Base-by-base conservation (phyloP, 345 rosid genomes). In the Durio zibethinus region DNA sequence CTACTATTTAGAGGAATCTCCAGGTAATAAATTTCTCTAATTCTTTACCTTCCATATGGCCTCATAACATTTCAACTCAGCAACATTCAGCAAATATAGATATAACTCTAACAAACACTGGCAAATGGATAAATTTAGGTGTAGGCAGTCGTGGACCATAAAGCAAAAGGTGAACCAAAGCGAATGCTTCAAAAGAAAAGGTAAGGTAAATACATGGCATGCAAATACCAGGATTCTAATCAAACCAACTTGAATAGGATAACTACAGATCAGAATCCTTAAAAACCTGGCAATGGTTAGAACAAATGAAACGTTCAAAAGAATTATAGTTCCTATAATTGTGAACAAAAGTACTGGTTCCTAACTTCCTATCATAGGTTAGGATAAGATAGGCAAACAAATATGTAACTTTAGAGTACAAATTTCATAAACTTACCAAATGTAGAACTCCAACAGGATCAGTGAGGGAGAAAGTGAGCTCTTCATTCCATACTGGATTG, bases 401-500 rank as follows among this genome's bases (percentile, higher is more conserved):
- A 62, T 42, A 75, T 1, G 40, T 10, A 8, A 33, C 18, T 40
- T 56, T 35, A 23, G 12, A 63, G 60, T 43, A 42, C 8, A 42
- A 56, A 72, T 57, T 78, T 59, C 35, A 57, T 47, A 35, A 73
- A 75, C 86, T 71, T 80, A 93, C 98, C 88, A 96, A 76, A 62
- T 71, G 73, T 33, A 96, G 83, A 83, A 81, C 80, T 77, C 90
- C 93, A 42, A 85, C 84, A 57, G 99, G 94, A 73, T 92, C 97
- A 29, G 84, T 80, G 53, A 93, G 88, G 78, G 91, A 82, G 83
- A 96, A 88, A 82, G 80, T 90, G 25, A 90, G 89, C 83, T 92
- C 97, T 88, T 96, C 98, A 65, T 96, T 92, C 99, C 99, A 96
- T 65, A 91, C 90, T 1, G 99, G 99, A 82, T 96, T 91, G 61